Evolutionary conservation across 2,329 filamentous ascomycete species (phyloP).

Genomic region (Phialophora verrucosa): DNA sequence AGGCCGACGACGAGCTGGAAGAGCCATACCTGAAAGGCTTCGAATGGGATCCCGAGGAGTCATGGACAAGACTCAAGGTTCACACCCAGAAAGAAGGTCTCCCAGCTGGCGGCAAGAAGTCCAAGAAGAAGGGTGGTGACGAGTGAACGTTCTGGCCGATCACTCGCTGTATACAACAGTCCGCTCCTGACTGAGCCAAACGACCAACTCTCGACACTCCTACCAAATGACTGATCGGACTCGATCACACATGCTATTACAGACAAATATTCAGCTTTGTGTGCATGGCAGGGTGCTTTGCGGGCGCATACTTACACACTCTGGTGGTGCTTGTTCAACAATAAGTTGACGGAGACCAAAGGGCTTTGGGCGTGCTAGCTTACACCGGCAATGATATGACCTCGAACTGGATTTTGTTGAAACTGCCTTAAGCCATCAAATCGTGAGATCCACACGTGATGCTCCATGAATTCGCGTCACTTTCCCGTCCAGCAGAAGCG

Average conservation of each 20-base stretch:
- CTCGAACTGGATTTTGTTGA: constrained; percentile 23
- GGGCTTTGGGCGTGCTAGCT: constrained; percentile 26
- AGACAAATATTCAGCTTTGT: constrained; percentile 24
- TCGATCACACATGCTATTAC: constrained; percentile 24
- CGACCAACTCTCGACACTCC: constrained; percentile 28
- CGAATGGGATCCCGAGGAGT: constrained; percentile 94
- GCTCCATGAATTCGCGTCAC: background rate
- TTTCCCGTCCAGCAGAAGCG: background rate
- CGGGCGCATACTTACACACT: constrained; percentile 25
- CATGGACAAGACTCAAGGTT: constrained; percentile 84
- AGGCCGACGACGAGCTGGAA: constrained; percentile 92
- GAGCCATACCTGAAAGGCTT: constrained; percentile 88
- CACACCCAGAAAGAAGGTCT: constrained; percentile 77
- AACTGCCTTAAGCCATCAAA: background rate
- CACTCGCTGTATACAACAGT: constrained; percentile 13
- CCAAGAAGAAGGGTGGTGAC: constrained; percentile 66
- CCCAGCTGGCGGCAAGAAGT: constrained; percentile 60
- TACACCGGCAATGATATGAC: constrained; percentile 32
- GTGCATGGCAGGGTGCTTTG: constrained; percentile 31
- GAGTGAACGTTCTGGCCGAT: constrained; percentile 29
- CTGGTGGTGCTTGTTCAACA: constrained; percentile 19
- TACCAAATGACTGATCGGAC: constrained; percentile 21
- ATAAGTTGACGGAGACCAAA: constrained; percentile 17
- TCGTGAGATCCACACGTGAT: background rate
- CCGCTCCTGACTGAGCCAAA: constrained; percentile 23